phyloP scores from a whole-genome alignment of 495 filamentous ascomycete species.

The Penicillium cataractarum region DNA sequence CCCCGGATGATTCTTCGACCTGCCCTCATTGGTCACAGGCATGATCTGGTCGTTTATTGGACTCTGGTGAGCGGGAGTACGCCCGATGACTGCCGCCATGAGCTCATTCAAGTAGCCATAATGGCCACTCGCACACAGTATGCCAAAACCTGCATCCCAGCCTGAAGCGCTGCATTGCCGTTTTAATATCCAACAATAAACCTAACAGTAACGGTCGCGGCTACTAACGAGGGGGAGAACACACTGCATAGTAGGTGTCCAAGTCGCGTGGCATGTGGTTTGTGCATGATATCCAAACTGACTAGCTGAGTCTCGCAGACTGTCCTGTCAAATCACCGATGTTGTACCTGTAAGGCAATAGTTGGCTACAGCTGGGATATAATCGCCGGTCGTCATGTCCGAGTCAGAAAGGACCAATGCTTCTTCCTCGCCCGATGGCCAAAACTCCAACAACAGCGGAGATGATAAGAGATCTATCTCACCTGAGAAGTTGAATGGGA shows the following conservation, averaged over 20 bases:
- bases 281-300: not conserved
- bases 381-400: not conserved
- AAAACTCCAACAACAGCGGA: not conserved
- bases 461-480: conserved; percentile 1
- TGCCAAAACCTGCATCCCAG: not conserved
- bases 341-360: not conserved
- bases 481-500: not conserved
- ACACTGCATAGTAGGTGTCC: not conserved
- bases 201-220: not conserved
- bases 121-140: not conserved
- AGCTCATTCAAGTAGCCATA: conserved; percentile 17
- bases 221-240: not conserved
- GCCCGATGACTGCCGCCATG: conserved; percentile 19
- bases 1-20: not conserved
- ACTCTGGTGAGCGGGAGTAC: conserved; percentile 6
- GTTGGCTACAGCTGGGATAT: not conserved
- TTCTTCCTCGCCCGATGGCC: not conserved
- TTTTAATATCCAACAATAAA: not conserved
- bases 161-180: not conserved
- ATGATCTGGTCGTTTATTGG: not conserved
- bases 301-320: not conserved
- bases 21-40: not conserved
- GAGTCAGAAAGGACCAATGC: not conserved
- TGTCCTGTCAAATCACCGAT: not conserved
- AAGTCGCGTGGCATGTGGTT: not conserved